Base-by-base conservation (phyloP, 1,284 basidiomycete species). In the Trichosporon coremiiforme region DNA sequence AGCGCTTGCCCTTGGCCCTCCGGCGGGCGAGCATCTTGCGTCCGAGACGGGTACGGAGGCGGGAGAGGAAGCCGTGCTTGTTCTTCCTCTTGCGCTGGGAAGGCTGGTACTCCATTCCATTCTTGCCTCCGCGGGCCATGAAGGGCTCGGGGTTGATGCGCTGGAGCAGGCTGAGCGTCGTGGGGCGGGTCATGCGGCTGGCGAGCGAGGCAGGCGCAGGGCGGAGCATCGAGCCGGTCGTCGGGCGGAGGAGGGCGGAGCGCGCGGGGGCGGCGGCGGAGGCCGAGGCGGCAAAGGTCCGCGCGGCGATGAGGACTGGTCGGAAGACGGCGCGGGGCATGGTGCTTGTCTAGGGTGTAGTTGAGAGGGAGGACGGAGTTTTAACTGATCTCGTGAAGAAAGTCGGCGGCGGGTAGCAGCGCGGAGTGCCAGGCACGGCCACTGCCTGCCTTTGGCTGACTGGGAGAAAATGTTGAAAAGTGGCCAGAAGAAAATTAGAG, bases 71-170 rank as follows among this genome's bases (percentile, higher is more conserved):
- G 9, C 94, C 94, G 79, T 94, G 92, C 82, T 90, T 91, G 72
- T 92, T 87, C 85, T 96, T 96, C 65, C 94, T 85, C 80, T 92
- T 92, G 65, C 93, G 86, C 84, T 94, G 93, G 0, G 90, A 92
- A 2, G 93, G 93, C 79, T 95, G 93, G 80, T 95, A 96, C 81
- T 93, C 91, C 38, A 87, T 86, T 38, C 93, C 93, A 72, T 84
- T 85, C 0, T 81, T 75, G 25, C 68, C 73, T 38, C 68, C 65
- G 67, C 82, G 76, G 64, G 77, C 70, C 71, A 17, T 31, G 62
- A 65, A 38, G 45, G 69, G 62, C 15, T 55, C 10, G 36, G 65
- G 70, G 35, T 57, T 29, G 17, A 71, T 38, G 62, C 70, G 68
- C 35, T 68, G 64, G 68, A 69, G 74, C 33, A 68, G 66, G 29